Conservation (phyloP, 2,329 filamentous ascomycete species). For the Cryphonectria naterciae region DNA sequence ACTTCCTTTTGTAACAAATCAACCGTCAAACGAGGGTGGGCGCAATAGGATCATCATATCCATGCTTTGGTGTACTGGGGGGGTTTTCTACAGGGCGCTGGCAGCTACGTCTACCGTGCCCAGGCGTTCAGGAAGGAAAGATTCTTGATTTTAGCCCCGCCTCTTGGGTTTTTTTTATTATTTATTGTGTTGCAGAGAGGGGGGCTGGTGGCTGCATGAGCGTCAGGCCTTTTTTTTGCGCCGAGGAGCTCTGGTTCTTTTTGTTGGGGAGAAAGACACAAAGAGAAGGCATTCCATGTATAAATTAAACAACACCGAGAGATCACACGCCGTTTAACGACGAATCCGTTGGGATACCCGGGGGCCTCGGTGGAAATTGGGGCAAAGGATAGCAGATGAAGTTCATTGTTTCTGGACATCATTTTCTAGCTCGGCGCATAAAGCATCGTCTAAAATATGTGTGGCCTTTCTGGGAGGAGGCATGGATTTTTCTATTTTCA, state of each 20-base stretch:
- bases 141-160: background rate
- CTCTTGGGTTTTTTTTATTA: background rate
- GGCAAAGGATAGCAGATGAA: background rate
- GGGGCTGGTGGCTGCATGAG: slow-evolving; percentile 19
- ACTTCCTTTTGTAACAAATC: slow-evolving; percentile 26
- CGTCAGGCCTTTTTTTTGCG: slow-evolving; percentile 9
- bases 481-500: background rate
- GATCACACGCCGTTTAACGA: background rate
- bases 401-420: background rate
- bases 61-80: slow-evolving; percentile 18
- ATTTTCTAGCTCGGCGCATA: slow-evolving; percentile 1
- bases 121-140: slow-evolving; percentile 25
- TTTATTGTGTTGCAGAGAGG: background rate
- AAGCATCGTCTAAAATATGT: background rate
- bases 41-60: slow-evolving; percentile 21
- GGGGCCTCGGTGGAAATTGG: background rate
- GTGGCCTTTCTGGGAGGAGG: background rate
- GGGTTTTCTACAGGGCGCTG: slow-evolving; percentile 14
- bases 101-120: slow-evolving; percentile 25
- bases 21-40: slow-evolving; percentile 21
- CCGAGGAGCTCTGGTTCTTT: slow-evolving; percentile 1
- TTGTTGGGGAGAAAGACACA: background rate
- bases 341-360: slow-evolving; percentile 15
- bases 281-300: slow-evolving; percentile 11
- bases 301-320: slow-evolving; percentile 10